Percentiles rank a stretch among this genome's conserved stretches.
phyloP scores from a whole-genome alignment of 2,329 filamentous ascomycete genomes.

The Tolypocladium ophioglossoides region DNA sequence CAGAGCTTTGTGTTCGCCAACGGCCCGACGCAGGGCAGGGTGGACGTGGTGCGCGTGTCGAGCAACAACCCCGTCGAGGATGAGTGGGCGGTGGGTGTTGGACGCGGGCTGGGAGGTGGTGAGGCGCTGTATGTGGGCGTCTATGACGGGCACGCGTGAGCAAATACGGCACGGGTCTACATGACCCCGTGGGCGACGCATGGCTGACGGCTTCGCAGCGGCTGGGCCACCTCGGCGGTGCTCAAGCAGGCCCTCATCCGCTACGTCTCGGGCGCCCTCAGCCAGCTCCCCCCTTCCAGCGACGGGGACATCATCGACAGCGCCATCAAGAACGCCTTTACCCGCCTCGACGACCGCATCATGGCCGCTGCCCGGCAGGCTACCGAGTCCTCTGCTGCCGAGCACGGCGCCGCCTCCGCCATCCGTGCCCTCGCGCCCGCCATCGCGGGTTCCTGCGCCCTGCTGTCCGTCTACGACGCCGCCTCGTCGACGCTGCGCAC shows the following conservation, averaged over 20 bases:
- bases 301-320: constrained; percentile 37
- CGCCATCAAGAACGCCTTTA: constrained; percentile 48
- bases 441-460: constrained; percentile 48
- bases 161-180: background rate
- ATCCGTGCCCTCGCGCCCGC: constrained; percentile 23
- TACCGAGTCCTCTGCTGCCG: constrained; percentile 11
- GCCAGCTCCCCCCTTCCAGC: constrained; percentile 13
- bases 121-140: constrained; percentile 26
- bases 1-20: constrained; percentile 18
- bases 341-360: constrained; percentile 46
- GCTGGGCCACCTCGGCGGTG: constrained; percentile 28
- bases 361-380: constrained; percentile 26
- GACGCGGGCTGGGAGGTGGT: constrained; percentile 16
- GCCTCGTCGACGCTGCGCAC: constrained; percentile 41
- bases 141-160: constrained; percentile 39
- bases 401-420: constrained; percentile 16
- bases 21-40: constrained; percentile 13
- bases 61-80: constrained; percentile 27
- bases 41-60: constrained; percentile 21
- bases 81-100: constrained; percentile 21
- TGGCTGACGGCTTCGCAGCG: constrained; percentile 13
- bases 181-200: too few relatives aligned
- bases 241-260: constrained; percentile 31
- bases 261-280: constrained; percentile 26
- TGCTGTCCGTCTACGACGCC: constrained; percentile 53